Conservation (phyloP, 768 basidiomycete genomes). For the Bullera alba region DNA sequence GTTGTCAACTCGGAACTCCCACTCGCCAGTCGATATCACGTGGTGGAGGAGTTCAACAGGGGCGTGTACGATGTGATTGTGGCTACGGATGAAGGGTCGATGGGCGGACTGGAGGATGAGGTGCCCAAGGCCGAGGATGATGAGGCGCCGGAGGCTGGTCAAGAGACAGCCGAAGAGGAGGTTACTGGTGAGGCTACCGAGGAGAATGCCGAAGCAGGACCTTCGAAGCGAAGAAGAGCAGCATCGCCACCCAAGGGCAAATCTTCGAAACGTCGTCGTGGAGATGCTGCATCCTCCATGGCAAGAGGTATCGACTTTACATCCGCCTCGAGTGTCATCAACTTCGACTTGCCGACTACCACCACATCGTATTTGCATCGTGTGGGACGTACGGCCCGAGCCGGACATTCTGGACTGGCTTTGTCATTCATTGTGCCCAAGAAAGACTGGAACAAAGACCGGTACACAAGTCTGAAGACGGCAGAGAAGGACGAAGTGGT, state of each 20-base stretch:
- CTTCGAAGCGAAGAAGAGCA: conserved; percentile 52
- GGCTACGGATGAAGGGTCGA: conserved; percentile 83
- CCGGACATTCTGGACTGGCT: conserved; percentile 85
- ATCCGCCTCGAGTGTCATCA: conserved; percentile 92
- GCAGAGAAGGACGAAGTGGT: conserved; percentile 69
- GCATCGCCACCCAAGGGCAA: conserved; percentile 22
- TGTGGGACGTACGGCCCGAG: conserved; percentile 92
- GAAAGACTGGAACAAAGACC: conserved; percentile 45
- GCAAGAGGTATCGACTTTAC: conserved; percentile 95
- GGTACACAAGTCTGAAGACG: conserved; percentile 62
- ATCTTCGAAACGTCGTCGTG: conserved; percentile 30
- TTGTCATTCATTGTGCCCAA: conserved; percentile 72
- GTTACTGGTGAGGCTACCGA: conserved; percentile 46
- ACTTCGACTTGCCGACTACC: conserved; percentile 91
- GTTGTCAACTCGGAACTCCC: conserved; percentile 95
- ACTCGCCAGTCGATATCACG: conserved; percentile 92
- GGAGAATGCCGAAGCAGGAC: conserved; percentile 27
- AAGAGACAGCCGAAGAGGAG: conserved; percentile 9
- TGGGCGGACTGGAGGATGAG: conserved; percentile 53
- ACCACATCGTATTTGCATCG: conserved; percentile 88
- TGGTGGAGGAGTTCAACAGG: conserved; percentile 96
- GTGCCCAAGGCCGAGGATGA: conserved; percentile 50
- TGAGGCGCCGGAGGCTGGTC: conserved; percentile 34
- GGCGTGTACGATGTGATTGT: conserved; percentile 99
- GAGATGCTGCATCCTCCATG: conserved; percentile 79